phyloP scores from a whole-genome alignment of 306 rosid genomes.

The Casuarina cunninghamiana region DNA sequence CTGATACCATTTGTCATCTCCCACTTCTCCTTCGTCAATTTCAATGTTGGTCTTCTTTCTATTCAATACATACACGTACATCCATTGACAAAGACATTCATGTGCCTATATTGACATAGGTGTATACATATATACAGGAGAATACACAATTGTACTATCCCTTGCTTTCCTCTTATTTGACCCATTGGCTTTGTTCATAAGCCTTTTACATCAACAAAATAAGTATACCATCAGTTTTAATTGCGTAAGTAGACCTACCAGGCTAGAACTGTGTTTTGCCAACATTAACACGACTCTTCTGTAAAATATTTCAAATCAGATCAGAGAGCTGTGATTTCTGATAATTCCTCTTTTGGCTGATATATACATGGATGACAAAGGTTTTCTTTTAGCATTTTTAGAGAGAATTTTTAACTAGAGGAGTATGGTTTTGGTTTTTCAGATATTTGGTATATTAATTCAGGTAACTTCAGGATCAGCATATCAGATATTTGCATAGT shows the following conservation, averaged over 20 bases:
- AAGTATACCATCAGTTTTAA: background rate
- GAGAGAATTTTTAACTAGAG: background rate
- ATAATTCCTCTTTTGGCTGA: background rate
- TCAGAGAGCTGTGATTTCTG: background rate
- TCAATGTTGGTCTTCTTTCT: background rate
- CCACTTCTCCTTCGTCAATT: background rate
- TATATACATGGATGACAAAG: background rate
- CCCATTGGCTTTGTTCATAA: background rate
- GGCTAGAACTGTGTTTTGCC: background rate
- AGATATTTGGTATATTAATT: background rate
- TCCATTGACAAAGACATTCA: background rate
- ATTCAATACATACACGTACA: background rate
- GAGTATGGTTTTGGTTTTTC: background rate
- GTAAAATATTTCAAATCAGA: background rate
- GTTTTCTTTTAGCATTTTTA: background rate
- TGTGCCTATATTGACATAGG: background rate
- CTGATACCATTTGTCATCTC: background rate
- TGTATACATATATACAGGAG: too few relatives aligned
- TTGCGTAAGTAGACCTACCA: too few relatives aligned
- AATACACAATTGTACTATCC: background rate
- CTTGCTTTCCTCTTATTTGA: background rate
- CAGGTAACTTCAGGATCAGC: background rate
- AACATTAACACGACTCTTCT: background rate
- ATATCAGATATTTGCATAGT: background rate
- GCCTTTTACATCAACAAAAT: background rate